Evolutionary conservation across 1,139 yeast genomes (phyloP).

Genomic region (Saccharomyces pastorianus): DNA sequence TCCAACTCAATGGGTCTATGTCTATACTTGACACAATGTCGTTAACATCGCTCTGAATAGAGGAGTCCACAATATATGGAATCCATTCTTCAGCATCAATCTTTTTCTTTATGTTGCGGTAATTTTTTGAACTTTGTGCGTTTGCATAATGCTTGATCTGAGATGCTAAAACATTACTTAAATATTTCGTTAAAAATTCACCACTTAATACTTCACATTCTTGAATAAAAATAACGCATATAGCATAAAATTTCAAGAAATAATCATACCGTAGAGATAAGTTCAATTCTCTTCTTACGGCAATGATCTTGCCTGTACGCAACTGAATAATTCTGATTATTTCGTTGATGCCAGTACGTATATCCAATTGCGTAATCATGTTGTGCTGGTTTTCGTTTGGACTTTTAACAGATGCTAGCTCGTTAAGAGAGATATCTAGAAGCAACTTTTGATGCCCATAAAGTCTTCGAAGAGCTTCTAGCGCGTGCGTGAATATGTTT

Average conservation of each 20-base stretch:
- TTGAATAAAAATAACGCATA: constrained; percentile 60
- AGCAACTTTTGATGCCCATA: constrained; percentile 72
- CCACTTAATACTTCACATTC: constrained; percentile 87
- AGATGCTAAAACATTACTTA: constrained; percentile 59
- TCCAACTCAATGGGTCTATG: constrained; percentile 47
- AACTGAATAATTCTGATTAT: constrained; percentile 69
- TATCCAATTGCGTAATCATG: constrained; percentile 54
- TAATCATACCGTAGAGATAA: constrained; percentile 46
- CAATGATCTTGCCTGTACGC: constrained; percentile 68
- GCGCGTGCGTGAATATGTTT: constrained; percentile 52
- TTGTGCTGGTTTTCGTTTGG: constrained; percentile 29
- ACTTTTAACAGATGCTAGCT: constrained; percentile 32
- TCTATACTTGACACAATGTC: constrained; percentile 47
- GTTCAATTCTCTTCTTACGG: constrained; percentile 68
- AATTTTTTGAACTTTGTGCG: constrained; percentile 47
- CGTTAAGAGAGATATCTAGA: constrained; percentile 62
- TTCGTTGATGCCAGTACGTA: constrained; percentile 44
- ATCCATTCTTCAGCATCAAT: constrained; percentile 76
- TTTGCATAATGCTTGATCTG: constrained; percentile 58
- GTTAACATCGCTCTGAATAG: constrained; percentile 47
- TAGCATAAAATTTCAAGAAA: constrained; percentile 59
- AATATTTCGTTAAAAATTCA: constrained; percentile 49
- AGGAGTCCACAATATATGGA: constrained; percentile 47
- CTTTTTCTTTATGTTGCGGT: constrained; percentile 37
- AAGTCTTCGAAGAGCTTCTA: constrained; percentile 67